Evolutionary conservation across 768 basidiomycete species (phyloP).

Genomic region (Galerina marginata): DNA sequence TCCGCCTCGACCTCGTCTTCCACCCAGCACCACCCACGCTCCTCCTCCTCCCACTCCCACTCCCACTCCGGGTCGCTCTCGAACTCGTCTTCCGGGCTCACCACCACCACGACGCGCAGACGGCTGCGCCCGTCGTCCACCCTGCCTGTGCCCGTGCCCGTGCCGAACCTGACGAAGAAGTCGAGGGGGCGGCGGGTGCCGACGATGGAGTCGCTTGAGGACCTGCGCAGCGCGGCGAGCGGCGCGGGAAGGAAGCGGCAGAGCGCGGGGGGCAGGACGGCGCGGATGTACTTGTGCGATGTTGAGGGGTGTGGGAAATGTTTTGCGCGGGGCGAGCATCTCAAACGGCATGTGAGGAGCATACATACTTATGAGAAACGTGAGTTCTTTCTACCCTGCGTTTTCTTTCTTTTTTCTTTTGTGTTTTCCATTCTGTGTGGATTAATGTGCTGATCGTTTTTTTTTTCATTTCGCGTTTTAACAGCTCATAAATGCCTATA

Average conservation of each 20-base stretch:
- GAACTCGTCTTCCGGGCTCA: slow-evolving; percentile 13
- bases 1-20: slow-evolving; percentile 17
- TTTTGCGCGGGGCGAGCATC: slow-evolving; percentile 87
- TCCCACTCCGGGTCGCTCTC: slow-evolving; percentile 11
- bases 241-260: slow-evolving; percentile 41
- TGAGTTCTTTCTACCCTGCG: slow-evolving; percentile 45
- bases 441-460: not conserved
- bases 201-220: slow-evolving; percentile 46
- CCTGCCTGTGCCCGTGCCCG: slow-evolving; percentile 61
- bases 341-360: slow-evolving; percentile 87
- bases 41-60: slow-evolving; percentile 5
- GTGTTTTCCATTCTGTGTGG: slow-evolving; percentile 9
- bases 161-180: slow-evolving; percentile 74
- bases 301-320: slow-evolving; percentile 87
- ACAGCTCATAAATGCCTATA: slow-evolving; percentile 83
- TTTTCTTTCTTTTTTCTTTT: slow-evolving; percentile 26
- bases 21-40: slow-evolving; percentile 13
- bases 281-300: slow-evolving; percentile 70
- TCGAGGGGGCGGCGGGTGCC: slow-evolving; percentile 72
- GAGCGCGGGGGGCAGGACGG: slow-evolving; percentile 39
- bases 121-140: slow-evolving; percentile 21
- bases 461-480: slow-evolving; percentile 2
- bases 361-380: slow-evolving; percentile 95
- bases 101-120: slow-evolving; percentile 17
- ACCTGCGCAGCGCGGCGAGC: slow-evolving; percentile 38